phyloP scores from a whole-genome alignment of 106 monocot genomes.

The Apostasia shenzhenica region DNA sequence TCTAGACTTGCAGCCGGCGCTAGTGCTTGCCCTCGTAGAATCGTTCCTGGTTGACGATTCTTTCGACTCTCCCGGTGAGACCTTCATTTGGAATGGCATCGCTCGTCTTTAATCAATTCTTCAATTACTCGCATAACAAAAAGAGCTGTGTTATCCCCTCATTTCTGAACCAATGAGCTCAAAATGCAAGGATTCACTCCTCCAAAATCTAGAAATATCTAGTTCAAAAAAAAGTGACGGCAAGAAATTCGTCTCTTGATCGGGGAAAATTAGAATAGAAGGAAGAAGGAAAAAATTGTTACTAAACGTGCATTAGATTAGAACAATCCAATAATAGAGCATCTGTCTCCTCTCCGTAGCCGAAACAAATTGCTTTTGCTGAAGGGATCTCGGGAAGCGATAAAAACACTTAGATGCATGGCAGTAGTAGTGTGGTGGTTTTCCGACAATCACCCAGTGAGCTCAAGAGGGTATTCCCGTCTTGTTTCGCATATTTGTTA shows the following conservation, averaged over 20 bases:
- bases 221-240: background rate
- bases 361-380: background rate
- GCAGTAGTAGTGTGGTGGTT: background rate
- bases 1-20: conserved; percentile 25
- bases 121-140: background rate
- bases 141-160: background rate
- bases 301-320: background rate
- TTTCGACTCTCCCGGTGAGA: conserved; percentile 41
- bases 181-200: background rate
- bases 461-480: background rate
- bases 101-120: background rate
- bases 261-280: background rate
- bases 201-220: too few species aligned
- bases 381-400: too few species aligned
- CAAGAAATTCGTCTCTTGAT: background rate
- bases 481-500: background rate
- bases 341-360: background rate
- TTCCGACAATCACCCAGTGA: background rate
- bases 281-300: background rate
- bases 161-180: conserved; percentile 3
- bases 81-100: conserved; percentile 33
- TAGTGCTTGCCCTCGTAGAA: conserved; percentile 4
- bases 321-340: background rate
- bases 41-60: conserved; percentile 10
- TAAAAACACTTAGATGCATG: too few species aligned